These are phyloP conservation scores for Bombardia bombarda DNA, from an alignment of 495 filamentous ascomycete genomes.

Conservation along the genomic window DNA sequence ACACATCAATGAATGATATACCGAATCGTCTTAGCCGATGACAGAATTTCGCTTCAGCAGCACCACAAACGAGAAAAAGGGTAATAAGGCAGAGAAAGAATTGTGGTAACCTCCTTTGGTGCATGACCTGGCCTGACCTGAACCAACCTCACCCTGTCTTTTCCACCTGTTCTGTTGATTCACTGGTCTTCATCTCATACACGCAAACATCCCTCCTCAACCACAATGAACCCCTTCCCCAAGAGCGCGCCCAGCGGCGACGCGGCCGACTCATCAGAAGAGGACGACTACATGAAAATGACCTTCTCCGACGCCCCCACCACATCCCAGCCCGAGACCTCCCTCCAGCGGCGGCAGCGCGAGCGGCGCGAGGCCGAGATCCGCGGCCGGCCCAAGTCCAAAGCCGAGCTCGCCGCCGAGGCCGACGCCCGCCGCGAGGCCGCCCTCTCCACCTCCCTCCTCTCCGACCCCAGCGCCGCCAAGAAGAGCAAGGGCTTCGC, in stretches of 20 bases:
- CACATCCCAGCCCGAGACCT: conserved; percentile 35
- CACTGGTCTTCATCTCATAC: no score
- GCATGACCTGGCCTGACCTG: no score
- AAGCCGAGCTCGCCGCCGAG: conserved; percentile 68
- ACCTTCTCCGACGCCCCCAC: conserved; percentile 32
- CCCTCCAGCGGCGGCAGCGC: conserved; percentile 47
- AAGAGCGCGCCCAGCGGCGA: not conserved
- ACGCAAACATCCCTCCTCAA: no score
- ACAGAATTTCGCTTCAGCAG: no score
- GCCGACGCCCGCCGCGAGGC: conserved; percentile 64
- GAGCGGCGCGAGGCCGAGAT: conserved; percentile 51
- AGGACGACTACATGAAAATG: conserved; percentile 64
- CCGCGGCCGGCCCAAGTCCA: conserved; percentile 60
- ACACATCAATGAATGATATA: no score
- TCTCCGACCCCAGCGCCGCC: conserved; percentile 18
- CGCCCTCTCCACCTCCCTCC: conserved; percentile 62
- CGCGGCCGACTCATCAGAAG: conserved; percentile 36
- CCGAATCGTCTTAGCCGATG: no score
- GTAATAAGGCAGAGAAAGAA: no score
- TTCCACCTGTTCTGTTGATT: no score
- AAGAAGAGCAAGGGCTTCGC: conserved; percentile 68
- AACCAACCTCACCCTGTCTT: no score
- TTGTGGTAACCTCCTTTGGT: no score
- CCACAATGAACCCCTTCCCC: conserved; percentile 5
- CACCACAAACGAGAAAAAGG: no score